Percentiles rank a stretch among this genome's conserved stretches.
phyloP scores from a whole-genome alignment of 1,284 basidiomycete species.

The Vanrija humicola region DNA sequence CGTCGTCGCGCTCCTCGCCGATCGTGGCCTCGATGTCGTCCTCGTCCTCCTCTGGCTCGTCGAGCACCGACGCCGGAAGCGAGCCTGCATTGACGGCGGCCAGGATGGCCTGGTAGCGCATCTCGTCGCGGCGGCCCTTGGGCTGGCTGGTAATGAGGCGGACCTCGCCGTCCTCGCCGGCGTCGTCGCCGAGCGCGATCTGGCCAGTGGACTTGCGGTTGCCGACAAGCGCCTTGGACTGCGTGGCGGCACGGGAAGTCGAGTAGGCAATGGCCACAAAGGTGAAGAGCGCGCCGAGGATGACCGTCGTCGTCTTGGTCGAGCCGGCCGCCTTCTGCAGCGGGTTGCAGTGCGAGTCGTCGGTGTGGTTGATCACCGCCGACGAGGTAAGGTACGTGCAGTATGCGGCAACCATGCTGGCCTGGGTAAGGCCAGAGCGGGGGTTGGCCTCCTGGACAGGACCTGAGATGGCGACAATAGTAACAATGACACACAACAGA shows the following conservation, averaged over 20 bases:
- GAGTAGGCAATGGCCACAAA: slow-evolving; percentile 98
- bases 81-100: slow-evolving; percentile 96
- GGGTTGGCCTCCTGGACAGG: slow-evolving; percentile 89
- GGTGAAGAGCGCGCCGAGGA: slow-evolving; percentile 91
- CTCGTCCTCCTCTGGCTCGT: slow-evolving; percentile 70
- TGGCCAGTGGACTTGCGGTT: slow-evolving; percentile 53
- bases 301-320: slow-evolving; percentile 81
- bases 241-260: slow-evolving; percentile 91
- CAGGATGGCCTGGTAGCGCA: slow-evolving; percentile 88
- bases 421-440: slow-evolving; percentile 89
- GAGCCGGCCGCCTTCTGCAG: slow-evolving; percentile 56
- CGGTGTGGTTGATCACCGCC: slow-evolving; percentile 87
- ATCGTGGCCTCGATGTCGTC: slow-evolving; percentile 66
- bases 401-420: slow-evolving; percentile 93
- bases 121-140: slow-evolving; percentile 68
- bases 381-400: slow-evolving; percentile 95
- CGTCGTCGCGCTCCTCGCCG: slow-evolving; percentile 82
- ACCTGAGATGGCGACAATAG: slow-evolving; percentile 78
- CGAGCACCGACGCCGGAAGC: slow-evolving; percentile 85
- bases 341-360: slow-evolving; percentile 79
- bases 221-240: slow-evolving; percentile 84
- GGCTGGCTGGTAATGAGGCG: slow-evolving; percentile 81
- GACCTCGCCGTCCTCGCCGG: slow-evolving; percentile 55
- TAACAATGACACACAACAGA: slow-evolving; percentile 72
- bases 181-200: slow-evolving; percentile 57